Conservation (phyloP, 176 grass and related monocot species). For the Tuctoria greenei region DNA sequence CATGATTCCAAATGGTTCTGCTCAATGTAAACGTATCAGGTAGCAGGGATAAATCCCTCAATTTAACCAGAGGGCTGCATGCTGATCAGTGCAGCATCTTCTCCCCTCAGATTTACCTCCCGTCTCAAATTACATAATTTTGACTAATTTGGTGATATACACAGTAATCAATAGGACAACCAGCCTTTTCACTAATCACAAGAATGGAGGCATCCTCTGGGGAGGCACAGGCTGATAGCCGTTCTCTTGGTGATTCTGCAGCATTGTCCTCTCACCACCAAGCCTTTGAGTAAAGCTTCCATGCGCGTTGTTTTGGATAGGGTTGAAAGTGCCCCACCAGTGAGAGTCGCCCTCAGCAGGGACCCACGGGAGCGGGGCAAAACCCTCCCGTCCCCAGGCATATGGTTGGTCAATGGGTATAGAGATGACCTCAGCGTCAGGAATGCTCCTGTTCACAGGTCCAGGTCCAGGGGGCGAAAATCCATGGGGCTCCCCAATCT, state of each 20-base stretch:
- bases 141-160: conserved; percentile 37
- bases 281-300: conserved; percentile 55
- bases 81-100: not conserved
- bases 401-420: conserved; percentile 54
- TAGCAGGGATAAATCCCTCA: conserved; percentile 25
- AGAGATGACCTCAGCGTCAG: conserved; percentile 50
- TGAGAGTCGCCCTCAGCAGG: conserved; percentile 61
- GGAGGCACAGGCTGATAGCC: conserved; percentile 50
- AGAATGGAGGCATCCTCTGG: conserved; percentile 61
- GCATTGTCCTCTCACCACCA: conserved; percentile 44
- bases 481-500: conserved; percentile 55
- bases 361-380: conserved; percentile 53
- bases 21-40: conserved; percentile 15
- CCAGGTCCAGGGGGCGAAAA: conserved; percentile 41
- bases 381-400: conserved; percentile 54
- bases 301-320: conserved; percentile 55
- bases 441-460: conserved; percentile 43
- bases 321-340: conserved; percentile 77
- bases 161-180: conserved; percentile 13
- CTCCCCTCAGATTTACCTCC: not conserved
- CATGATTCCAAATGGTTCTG: conserved; percentile 18
- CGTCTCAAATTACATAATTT: conserved; percentile 33
- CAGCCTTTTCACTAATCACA: conserved; percentile 54
- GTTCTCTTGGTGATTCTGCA: conserved; percentile 50
- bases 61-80: too few relatives aligned